Base-by-base conservation (phyloP, 106 monocot species). In the Ottelia alismoides region DNA sequence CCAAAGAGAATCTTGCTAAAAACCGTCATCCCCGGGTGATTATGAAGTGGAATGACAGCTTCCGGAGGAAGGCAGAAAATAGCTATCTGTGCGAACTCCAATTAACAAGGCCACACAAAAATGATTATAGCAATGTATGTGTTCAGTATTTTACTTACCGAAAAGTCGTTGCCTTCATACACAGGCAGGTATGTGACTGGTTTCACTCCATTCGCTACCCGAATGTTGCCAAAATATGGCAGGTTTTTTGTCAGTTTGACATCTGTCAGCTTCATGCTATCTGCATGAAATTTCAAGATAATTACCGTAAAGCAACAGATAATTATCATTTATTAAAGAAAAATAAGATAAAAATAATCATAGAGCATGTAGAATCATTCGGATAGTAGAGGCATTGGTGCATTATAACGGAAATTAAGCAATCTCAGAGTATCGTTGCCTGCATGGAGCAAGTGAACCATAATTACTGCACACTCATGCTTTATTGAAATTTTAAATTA, bases 1-100 rank as follows among this genome's bases (percentile, higher is more conserved):
- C 94, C 94, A 64, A 76, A 96, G 23, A 96, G 56, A 60, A 96
- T 78, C 65, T 96, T 96, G 73, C 94, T 89, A 35, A 96, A 62
- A 20, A 96, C 94, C 19, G 88, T 96, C 94, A 96, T 96, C 25
- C 84, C 88, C 1, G 94, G 94, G 63, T 96, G 94, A 66, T 96
- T 85, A 58, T 96, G 94, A 48, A 96, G 88, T 22, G 94, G 94
- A 54, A 69, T 61, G 30, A 61, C 60, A 27, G 51, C 52, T 5
- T 55, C 44, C 2, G 60, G 60, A n/a, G 68, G 68, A 31, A 68
- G 24, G 20, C 68, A 68, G 60, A 68, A 68, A 51, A 68, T 68
- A 40, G 59, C 58, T 45, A 68, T 68, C 68, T 68, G 51, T 22
- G 20, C n/a, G 6, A 35, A 52, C 31, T 30, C 22, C 24, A 52